These are phyloP conservation scores for Thelonectria olida DNA, from an alignment of 2,329 filamentous ascomycete genomes.

Conservation along the genomic window DNA sequence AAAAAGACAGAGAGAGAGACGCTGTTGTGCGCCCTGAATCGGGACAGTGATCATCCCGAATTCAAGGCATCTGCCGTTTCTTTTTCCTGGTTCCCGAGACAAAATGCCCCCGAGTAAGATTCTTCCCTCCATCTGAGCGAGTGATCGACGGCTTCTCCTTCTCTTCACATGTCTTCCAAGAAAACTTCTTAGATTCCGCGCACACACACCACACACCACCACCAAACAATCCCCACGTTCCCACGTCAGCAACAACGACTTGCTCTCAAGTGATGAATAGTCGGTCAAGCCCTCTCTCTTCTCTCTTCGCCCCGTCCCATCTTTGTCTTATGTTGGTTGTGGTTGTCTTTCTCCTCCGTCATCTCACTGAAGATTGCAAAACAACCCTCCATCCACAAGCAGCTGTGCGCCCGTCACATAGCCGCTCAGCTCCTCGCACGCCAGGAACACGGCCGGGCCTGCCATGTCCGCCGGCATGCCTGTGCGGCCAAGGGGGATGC, in stretches of 20 bases:
- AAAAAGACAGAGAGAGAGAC: not conserved
- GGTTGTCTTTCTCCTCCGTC: conserved; percentile 32
- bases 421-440: conserved; percentile 78
- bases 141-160: not conserved
- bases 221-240: not conserved
- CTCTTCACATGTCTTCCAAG: conserved; percentile 2
- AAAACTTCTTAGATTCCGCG: not conserved
- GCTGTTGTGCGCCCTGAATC: not conserved
- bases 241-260: not conserved
- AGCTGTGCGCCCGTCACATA: conserved; percentile 87
- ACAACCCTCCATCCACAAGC: conserved; percentile 87
- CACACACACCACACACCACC: not conserved
- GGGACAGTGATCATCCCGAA: not conserved
- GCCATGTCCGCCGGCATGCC: conserved; percentile 78
- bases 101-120: not conserved
- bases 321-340: too few relatives aligned
- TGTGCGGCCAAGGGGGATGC: conserved; percentile 82
- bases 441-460: conserved; percentile 86
- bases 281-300: not conserved
- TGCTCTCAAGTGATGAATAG: not conserved
- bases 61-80: not conserved
- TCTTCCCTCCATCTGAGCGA: not conserved
- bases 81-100: not conserved
- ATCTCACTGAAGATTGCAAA: conserved; percentile 83
- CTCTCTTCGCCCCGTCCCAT: conserved; percentile 12